A percentile compares a stretch with the other conserved stretches of the same genome.
These are phyloP conservation scores for Carex sylvatica DNA, from an alignment of 202 grass and related monocot species.

Conservation along the genomic window DNA sequence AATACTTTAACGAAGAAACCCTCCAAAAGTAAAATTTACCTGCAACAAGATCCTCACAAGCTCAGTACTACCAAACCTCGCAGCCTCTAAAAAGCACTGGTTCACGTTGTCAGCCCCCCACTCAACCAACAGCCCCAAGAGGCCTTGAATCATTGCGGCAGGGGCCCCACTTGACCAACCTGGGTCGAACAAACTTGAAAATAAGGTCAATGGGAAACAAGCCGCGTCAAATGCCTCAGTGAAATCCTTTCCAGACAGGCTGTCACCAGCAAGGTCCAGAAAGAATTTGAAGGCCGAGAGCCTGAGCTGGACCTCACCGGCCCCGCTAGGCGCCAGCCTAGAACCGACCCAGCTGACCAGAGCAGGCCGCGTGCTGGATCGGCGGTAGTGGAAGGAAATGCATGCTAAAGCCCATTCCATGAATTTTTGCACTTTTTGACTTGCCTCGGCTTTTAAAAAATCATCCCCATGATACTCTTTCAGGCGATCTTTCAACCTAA, in stretches of 20 bases:
- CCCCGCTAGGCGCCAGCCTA: slow-evolving; percentile 3
- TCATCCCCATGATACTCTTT: slow-evolving; percentile 77
- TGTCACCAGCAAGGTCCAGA: slow-evolving; percentile 70
- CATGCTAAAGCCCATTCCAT: slow-evolving; percentile 85
- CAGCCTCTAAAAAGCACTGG: slow-evolving; percentile 74
- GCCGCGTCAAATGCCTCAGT: slow-evolving; percentile 78
- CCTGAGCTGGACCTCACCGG: slow-evolving; percentile 58
- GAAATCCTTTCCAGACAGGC: slow-evolving; percentile 75
- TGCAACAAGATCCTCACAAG: slow-evolving; percentile 77
- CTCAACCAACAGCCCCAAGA: slow-evolving; percentile 74
- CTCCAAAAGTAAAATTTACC: slow-evolving; percentile 42
- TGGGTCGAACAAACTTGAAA: slow-evolving; percentile 80
- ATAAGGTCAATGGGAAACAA: slow-evolving; percentile 87
- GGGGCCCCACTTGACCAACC: slow-evolving; percentile 72
- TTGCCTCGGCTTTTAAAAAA: slow-evolving; percentile 57
- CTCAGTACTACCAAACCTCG: slow-evolving; percentile 79
- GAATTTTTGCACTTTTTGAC: slow-evolving; percentile 69
- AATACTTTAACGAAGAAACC: not conserved
- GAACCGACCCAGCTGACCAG: slow-evolving; percentile 6
- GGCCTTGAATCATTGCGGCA: slow-evolving; percentile 58
- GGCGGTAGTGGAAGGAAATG: slow-evolving; percentile 56
- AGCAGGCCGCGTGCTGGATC: not conserved
- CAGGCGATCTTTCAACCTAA: slow-evolving; percentile 66
- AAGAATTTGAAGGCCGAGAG: slow-evolving; percentile 73
- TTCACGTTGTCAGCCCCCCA: slow-evolving; percentile 83